Evolutionary conservation across 2,329 filamentous ascomycete species (phyloP).

Genomic region (Cadophora gregata): DNA sequence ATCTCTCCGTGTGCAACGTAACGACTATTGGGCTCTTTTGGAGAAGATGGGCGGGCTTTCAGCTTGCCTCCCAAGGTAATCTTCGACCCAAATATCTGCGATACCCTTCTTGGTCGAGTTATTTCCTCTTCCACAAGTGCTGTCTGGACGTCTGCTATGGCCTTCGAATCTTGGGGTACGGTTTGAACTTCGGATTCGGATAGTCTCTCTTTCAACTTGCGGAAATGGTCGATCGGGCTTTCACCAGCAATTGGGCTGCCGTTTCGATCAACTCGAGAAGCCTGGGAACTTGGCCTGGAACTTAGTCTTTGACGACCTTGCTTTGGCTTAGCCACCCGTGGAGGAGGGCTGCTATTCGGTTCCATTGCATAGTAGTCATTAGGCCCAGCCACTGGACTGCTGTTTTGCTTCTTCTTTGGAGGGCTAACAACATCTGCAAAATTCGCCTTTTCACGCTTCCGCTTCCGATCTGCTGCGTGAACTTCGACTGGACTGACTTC

Average conservation of each 20-base stretch:
- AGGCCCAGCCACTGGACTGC: conserved; percentile 14
- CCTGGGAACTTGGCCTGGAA: conserved; percentile 33
- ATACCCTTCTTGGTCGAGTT: conserved; percentile 16
- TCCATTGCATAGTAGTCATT: not conserved
- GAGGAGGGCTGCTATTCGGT: conserved; percentile 1
- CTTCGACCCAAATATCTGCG: conserved; percentile 34
- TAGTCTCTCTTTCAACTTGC: conserved; percentile 26
- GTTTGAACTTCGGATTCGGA: conserved; percentile 7
- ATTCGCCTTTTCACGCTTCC: conserved; percentile 7
- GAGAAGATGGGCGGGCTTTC: conserved; percentile 37
- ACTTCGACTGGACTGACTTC: not conserved
- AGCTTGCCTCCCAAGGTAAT: conserved; percentile 30
- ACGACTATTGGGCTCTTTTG: conserved; percentile 31
- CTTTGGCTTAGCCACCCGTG: not conserved
- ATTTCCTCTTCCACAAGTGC: not conserved
- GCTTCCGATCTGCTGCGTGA: not conserved
- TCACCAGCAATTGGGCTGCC: conserved; percentile 38
- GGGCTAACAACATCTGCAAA: conserved; percentile 6
- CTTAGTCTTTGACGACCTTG: conserved; percentile 7
- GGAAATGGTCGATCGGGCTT: conserved; percentile 29
- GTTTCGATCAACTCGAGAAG: conserved; percentile 37
- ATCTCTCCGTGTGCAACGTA: conserved; percentile 42
- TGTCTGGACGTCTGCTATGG: not conserved
- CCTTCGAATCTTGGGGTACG: not conserved
- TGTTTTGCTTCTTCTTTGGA: conserved; percentile 9